Evolutionary conservation across 2,329 filamentous ascomycete species (phyloP).

Genomic region (Cladosporium oxysporum): DNA sequence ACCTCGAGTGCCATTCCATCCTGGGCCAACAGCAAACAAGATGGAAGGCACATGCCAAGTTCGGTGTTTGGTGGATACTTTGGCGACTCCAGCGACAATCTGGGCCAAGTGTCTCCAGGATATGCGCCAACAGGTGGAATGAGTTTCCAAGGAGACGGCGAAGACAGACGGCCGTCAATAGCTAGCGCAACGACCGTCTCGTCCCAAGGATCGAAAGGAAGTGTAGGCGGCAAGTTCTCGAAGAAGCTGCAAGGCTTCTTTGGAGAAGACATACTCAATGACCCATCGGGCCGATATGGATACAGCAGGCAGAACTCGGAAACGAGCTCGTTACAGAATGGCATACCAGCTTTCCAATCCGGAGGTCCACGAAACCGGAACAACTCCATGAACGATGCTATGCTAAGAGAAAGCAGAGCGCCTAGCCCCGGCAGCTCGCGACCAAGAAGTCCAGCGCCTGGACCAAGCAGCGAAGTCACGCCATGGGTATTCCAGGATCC

Average conservation of each 20-base stretch:
- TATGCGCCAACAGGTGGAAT: conserved; percentile 59
- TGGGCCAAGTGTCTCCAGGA: conserved; percentile 68
- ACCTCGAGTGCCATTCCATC: conserved; percentile 55
- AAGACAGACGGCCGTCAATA: conserved; percentile 81
- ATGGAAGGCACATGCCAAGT: conserved; percentile 41
- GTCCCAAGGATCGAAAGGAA: conserved; percentile 78
- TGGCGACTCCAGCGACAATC: conserved; percentile 73
- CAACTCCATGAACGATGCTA: conserved; percentile 73
- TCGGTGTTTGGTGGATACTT: conserved; percentile 62
- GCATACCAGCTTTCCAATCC: conserved; percentile 56
- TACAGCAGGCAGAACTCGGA: conserved; percentile 65
- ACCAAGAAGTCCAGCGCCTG: conserved; percentile 68
- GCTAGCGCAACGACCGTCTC: conserved; percentile 86
- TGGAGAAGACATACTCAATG: conserved; percentile 78
- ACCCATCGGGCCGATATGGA: background rate
- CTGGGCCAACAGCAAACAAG: conserved; percentile 43
- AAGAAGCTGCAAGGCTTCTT: conserved; percentile 92
- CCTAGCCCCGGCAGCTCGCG: conserved; percentile 74
- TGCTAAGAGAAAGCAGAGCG: conserved; percentile 51
- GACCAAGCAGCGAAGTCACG: conserved; percentile 76
- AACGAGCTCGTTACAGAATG: conserved; percentile 35
- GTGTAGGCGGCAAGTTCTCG: conserved; percentile 67
- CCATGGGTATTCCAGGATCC: conserved; percentile 85
- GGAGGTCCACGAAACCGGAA: conserved; percentile 66
- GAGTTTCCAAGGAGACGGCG: conserved; percentile 58